Base-by-base conservation (phyloP, 345 rosid species). In the Lagerstroemia speciosa region DNA sequence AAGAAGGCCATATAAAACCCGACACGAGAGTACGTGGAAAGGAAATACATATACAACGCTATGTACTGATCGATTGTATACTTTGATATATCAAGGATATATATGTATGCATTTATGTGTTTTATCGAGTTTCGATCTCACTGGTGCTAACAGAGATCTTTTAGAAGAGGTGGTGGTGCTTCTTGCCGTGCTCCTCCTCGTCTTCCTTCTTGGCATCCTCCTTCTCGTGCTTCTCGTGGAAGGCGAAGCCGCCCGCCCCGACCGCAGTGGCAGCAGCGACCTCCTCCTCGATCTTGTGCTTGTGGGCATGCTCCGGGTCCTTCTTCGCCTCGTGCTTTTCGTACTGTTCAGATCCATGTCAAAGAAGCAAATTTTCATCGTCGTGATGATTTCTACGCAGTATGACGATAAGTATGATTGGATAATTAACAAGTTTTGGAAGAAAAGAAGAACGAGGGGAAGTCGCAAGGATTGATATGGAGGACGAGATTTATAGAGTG, bases 171-270 rank as follows among this genome's bases (percentile, higher is more conserved):
- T 79, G 84, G 69, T 82, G 88, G 55, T 81, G 79, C 78, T 79
- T 81, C 82, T 84, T 82, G 53, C 85, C 90, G 58, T 76, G 74
- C 66, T 76, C 78, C 67, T 73, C 80, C 65, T 86, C 68, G 0
- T 80, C 83, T 36, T 76, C 76, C 33, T 79, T 24, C 80, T 80
- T 75, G 67, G 79, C 19, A 50, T 81, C 83, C 37, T 84, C 80
- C 84, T 79, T 87, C 82, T 83, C 87, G 29, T 84, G 87, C 70
- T 80, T 85, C 82, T 87, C 87, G 60, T 84, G 91, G 75, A 83
- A 75, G 8, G 81, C 86, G 55, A 52, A 79, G 20, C 87, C 91
- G 1, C 86, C 86, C 0, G 83, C 8, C 20, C 82, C 87, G 0
- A 79, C 84, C 0, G 89, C 89, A 0, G 73, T 76, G 0, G 85